These are phyloP conservation scores for Ramalina intermedia DNA, from an alignment of 495 filamentous ascomycete species.

Conservation along the genomic window DNA sequence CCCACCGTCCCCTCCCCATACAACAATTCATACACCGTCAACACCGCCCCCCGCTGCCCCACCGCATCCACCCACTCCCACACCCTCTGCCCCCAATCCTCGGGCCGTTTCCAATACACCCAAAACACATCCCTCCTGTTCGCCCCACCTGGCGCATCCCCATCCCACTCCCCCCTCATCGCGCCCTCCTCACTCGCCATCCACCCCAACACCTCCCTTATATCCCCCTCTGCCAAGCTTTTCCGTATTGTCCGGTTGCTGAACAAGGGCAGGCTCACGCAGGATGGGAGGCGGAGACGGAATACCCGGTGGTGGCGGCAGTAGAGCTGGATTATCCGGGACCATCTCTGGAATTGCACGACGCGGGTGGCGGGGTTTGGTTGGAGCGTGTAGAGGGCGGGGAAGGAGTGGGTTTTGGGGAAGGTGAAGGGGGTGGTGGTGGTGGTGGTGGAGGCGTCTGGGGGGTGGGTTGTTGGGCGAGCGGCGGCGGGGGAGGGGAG, in stretches of 20 bases:
- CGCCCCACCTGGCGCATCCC: slow-evolving; percentile 4
- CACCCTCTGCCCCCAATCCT: slow-evolving; percentile 59
- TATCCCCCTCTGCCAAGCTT: slow-evolving; percentile 45
- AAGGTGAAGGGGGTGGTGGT: slow-evolving; percentile 21
- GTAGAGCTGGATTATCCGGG: slow-evolving; percentile 70
- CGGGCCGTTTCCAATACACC: slow-evolving; percentile 55
- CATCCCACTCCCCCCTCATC: slow-evolving; percentile 55
- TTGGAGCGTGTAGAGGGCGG: slow-evolving; percentile 52
- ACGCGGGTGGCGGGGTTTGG: slow-evolving; percentile 59
- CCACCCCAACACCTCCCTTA: slow-evolving; percentile 53
- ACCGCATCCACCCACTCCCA: slow-evolving; percentile 51
- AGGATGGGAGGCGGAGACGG: slow-evolving; percentile 50
- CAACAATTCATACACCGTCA: slow-evolving; percentile 64
- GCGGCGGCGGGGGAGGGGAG: neutral
- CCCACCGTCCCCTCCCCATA: slow-evolving; percentile 46
- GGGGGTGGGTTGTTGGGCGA: slow-evolving; percentile 9
- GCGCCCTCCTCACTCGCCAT: slow-evolving; percentile 51
- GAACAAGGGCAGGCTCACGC: slow-evolving; percentile 44
- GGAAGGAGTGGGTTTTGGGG: slow-evolving; percentile 34
- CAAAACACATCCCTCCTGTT: slow-evolving; percentile 29
- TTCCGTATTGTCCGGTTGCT: slow-evolving; percentile 37
- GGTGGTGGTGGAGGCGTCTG: neutral
- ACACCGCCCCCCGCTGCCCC: slow-evolving; percentile 55
- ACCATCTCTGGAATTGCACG: slow-evolving; percentile 73
- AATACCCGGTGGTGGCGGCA: slow-evolving; percentile 61